Base-by-base conservation (phyloP, 2,329 filamentous ascomycete species). In the Leptodontidium sp. region DNA sequence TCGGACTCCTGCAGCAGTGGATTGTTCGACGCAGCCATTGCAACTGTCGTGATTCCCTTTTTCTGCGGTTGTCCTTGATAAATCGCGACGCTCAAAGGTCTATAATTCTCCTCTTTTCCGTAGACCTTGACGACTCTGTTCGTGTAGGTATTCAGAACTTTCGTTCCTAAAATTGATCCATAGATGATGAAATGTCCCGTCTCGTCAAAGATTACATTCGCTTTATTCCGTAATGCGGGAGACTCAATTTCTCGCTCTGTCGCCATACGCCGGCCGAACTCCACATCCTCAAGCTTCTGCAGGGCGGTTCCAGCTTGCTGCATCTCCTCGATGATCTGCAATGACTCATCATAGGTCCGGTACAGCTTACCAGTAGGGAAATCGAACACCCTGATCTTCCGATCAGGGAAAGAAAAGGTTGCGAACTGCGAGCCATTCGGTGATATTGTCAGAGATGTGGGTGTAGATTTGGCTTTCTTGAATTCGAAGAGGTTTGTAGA, bases 41-140 rank as follows among this genome's bases (percentile, higher is more conserved):
- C 94, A 29, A 98, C 91, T 0, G 97, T 99, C 3, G 96, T 92
- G 17, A 98, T 83, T 14, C 92, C 92, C 80, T 98, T 98, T 81
- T 95, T 97, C 79, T 97, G 93, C 0, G 96, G 96, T 73, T 95
- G 92, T 57, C 96, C 97, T 83, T 99, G 97, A 79, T 99, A 99
- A 6, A 99, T 82, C 21, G 91, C 88, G 14, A 99, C 82, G 78
- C 94, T 92, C 66, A 98, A 84, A 0, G 93, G 88, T 32, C 96
- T 90, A 75, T 98, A 90, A 52, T 92, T 90, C 77, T 99, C 96
- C 61, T 98, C 95, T 75, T 91, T 92, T 55, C 92, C 96, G 80
- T 95, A 98, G 1, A 96, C 87, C 78, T 94, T 94, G 70, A 98
- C 91, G 1, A 98, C 90, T 70, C 93, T 89, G 81, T 99, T 98